phyloP scores from a whole-genome alignment of 2,329 filamentous ascomycete genomes.

The Colletotrichum eleusines region DNA sequence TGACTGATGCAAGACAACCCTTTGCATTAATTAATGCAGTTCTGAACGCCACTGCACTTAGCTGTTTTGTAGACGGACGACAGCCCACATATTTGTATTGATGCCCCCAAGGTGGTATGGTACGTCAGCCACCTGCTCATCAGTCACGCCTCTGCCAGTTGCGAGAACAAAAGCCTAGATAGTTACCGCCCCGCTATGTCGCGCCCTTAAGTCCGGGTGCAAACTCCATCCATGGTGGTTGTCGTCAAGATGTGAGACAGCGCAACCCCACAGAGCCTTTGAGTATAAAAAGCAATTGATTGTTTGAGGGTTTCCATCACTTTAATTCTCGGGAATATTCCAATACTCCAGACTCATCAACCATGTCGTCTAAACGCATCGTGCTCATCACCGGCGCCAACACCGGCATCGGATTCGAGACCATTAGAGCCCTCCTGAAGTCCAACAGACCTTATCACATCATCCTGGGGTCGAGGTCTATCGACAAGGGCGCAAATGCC shows the following conservation, averaged over 20 bases:
- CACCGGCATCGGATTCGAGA: conserved; percentile 70
- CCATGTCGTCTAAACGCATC: conserved; percentile 47
- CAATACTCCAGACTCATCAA: not conserved
- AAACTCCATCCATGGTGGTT: not conserved
- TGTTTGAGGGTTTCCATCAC: not conserved
- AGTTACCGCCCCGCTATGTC: too few relatives aligned
- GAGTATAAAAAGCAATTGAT: too few relatives aligned
- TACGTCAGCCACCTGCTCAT: not conserved
- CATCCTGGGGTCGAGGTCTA: conserved; percentile 65
- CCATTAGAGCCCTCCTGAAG: conserved; percentile 64
- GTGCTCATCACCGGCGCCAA: conserved; percentile 73
- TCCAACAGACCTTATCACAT: conserved; percentile 65
- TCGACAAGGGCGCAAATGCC: conserved; percentile 64
- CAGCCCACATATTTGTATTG: too few relatives aligned
- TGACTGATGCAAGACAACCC: too few relatives aligned
- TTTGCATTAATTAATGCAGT: too few relatives aligned
- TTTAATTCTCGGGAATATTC: not conserved
- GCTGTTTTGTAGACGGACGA: not conserved
- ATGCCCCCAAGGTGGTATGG: too few relatives aligned
- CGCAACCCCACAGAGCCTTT: not conserved
- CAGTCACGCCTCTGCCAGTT: too few relatives aligned
- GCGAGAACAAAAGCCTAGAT: not conserved
- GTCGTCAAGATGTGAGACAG: too few relatives aligned
- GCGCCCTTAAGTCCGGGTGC: conserved; percentile 23
- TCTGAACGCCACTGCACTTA: not conserved